These are phyloP conservation scores for Neoscytalidium dimidiatum DNA, from an alignment of 2,329 filamentous ascomycete genomes.

Conservation along the genomic window DNA sequence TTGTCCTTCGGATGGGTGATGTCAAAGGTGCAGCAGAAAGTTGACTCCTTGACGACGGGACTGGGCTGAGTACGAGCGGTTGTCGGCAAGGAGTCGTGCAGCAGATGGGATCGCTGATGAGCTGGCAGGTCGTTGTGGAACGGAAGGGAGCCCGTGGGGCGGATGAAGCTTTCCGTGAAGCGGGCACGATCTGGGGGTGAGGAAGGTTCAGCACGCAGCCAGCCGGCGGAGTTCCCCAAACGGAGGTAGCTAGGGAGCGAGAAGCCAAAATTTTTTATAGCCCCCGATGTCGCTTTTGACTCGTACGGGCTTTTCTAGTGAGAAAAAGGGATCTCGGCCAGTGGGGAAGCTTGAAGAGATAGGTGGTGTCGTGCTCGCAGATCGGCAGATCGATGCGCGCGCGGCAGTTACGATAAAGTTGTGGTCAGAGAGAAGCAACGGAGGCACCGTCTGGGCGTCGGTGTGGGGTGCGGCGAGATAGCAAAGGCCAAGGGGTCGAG, in stretches of 20 bases:
- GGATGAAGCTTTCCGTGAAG: background rate
- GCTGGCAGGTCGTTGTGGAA: slow-evolving; percentile 5
- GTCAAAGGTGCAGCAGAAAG: no score
- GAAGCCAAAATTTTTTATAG: no score
- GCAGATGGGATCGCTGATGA: background rate
- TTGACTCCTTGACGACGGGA: no score
- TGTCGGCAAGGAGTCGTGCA: slow-evolving; percentile 2
- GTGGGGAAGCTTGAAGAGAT: background rate
- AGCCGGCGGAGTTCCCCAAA: background rate
- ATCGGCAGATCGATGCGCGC: background rate
- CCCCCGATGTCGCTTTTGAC: slow-evolving; percentile 10
- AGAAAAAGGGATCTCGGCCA: background rate
- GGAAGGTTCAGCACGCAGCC: background rate
- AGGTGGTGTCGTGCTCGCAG: background rate
- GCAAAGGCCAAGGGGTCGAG: background rate
- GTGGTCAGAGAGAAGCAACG: slow-evolving; percentile 15
- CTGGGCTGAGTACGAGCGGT: no score
- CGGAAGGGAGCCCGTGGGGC: background rate
- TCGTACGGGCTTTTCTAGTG: background rate
- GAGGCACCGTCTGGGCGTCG: background rate
- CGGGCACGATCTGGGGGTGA: background rate
- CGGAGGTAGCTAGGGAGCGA: background rate
- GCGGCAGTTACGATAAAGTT: slow-evolving; percentile 15
- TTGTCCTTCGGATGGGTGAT: no score
- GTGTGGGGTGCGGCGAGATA: slow-evolving; percentile 12